Evolutionary conservation across 192 early-diverging fungal species (phyloP).

Genomic region (Gamsiella multidivaricata): DNA sequence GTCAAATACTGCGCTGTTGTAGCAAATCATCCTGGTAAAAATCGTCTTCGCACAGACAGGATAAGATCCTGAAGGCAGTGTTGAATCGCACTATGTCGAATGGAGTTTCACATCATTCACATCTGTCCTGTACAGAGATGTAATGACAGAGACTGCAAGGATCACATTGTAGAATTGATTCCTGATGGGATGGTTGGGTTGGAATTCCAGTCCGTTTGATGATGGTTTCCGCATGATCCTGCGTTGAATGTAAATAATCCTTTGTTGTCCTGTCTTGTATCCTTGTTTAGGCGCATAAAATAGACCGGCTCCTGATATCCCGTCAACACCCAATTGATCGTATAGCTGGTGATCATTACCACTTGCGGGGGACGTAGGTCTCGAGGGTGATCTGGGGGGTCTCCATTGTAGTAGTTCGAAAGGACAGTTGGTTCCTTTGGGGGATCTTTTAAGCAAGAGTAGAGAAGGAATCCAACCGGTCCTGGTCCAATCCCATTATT

Average conservation of each 20-base stretch:
- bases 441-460: slow-evolving; percentile 55
- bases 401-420: slow-evolving; percentile 44
- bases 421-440: slow-evolving; percentile 38
- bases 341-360: no score
- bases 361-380: slow-evolving; percentile 57
- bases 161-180: background rate
- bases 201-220: slow-evolving; percentile 34
- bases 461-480: slow-evolving; percentile 33
- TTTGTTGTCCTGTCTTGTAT: background rate
- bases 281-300: no score
- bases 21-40: no score
- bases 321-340: no score
- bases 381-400: slow-evolving; percentile 54
- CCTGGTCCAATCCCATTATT: background rate
- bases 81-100: no score
- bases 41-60: no score
- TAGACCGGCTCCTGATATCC: no score
- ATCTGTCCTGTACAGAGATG: no score
- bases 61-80: no score
- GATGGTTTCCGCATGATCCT: slow-evolving; percentile 31
- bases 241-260: background rate
- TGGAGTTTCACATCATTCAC: no score
- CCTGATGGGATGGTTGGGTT: background rate
- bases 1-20: no score
- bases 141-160: background rate